phyloP scores from a whole-genome alignment of 176 grass and related monocot species.

The Paspalum vaginatum region DNA sequence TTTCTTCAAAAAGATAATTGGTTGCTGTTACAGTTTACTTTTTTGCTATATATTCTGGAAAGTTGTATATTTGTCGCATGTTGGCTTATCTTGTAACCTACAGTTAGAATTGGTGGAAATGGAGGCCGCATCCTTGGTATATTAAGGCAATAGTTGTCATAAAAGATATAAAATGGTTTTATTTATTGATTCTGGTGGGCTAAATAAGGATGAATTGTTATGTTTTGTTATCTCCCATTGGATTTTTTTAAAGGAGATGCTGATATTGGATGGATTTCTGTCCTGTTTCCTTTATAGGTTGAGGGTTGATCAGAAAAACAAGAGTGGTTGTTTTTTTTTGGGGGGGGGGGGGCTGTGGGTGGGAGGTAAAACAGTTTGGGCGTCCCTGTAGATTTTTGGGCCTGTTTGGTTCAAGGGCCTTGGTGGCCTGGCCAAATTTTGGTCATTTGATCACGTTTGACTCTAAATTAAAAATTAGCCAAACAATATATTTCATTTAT shows the following conservation, averaged over 20 bases:
- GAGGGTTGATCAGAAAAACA: not conserved
- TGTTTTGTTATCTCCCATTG: not conserved
- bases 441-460: too few species aligned
- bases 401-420: too few species aligned
- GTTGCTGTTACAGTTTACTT: constrained; percentile 11
- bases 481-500: too few species aligned
- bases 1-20: not conserved
- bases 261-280: not conserved
- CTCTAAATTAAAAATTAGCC: too few species aligned
- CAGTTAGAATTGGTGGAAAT: not conserved
- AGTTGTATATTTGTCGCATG: not conserved
- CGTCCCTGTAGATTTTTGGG: too few species aligned
- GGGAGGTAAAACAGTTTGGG: too few species aligned
- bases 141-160: constrained; percentile 4
- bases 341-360: too few species aligned
- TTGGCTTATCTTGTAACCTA: constrained; percentile 15
- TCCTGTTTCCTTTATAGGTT: not conserved
- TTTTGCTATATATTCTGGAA: not conserved
- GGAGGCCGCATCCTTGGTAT: not conserved
- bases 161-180: not conserved
- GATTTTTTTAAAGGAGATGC: not conserved
- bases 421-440: too few species aligned
- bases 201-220: not conserved
- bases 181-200: not conserved
- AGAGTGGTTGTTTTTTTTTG: not conserved